Evolutionary conservation across 257 asterid genomes (phyloP), one percentile per base, ranked within the genome.

Genomic region (Mentha longifolia): DNA sequence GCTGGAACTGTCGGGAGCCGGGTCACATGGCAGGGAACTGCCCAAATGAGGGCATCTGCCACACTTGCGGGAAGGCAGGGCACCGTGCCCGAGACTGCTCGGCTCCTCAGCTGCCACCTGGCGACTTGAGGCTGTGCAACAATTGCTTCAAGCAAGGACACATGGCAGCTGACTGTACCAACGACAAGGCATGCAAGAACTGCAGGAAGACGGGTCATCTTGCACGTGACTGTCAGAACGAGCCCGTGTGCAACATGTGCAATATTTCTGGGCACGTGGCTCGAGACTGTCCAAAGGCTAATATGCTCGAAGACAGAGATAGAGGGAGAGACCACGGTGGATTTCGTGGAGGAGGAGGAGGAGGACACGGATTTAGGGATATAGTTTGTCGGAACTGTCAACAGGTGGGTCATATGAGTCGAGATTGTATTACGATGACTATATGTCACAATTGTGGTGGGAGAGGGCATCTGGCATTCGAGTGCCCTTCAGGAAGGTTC

Each of bases 401-500:
- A 83, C 97, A 89, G 84, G 81, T 85, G 9, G 97, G 96, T 19
- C 97, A 91, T 78, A 82, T 87, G 83, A 89, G 96, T 65, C 74
- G 95, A 78, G 97, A 92, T 68, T 92, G 96, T 78, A 73, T 85
- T 58, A 49, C 82, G 2, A 77, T 86, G 75, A 75, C 86, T 65
- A 83, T 92, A 33, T 92, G 97, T 74, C 96, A 86, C 78, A 92
- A 92, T 83, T 92, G 97, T 46, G 96, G 97, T 14, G 97, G 97
- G 14, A 80, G 96, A 71, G 97, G 97, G 54, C 97, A 92, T 65
- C 56, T 83, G 72, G 96, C 97, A 0, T 89, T 75, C 33, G 95
- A 92, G 70, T 92, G 97, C 30, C 97, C 97, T 7, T 92, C 97
- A 2, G 97, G 86, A 70, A 85, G 97, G 81, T 69, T 89, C 57